Base-by-base conservation (phyloP, 2,329 filamentous ascomycete species). In the Graphilbum fragrans region DNA sequence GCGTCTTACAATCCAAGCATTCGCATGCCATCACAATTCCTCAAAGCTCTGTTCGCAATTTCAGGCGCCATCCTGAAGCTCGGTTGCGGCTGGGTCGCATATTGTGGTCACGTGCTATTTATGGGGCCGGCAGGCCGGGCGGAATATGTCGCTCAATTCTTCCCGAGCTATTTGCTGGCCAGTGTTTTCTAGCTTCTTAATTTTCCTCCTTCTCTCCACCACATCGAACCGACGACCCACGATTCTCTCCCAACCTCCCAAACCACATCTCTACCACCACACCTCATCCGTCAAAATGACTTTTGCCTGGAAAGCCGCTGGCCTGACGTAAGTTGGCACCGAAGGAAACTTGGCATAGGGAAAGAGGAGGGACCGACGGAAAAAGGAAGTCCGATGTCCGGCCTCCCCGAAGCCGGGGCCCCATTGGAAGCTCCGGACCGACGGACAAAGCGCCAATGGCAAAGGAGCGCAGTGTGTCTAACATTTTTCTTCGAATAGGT, bases 261-360 rank as follows among this genome's bases (percentile, higher is more conserved):
- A 23, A 18, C 21, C 17, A 25, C 12, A 18, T 16, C 3, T 18
- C 9, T n/a, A 8, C 34, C 16, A 40, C 12, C 17, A 19, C 23
- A 11, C 32, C 17, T 23, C 17, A 35, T 31, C 39, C 40, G 37
- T 63, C 77, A 86, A 77, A 71, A 98, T 96, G 92, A 74, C 83
- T 70, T 90, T 88, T 73, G 86, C 88, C 63, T 98, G 90, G 92
- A 96, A 95, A 84, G 79, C 88, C 62, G 86, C 92, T 65, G 92
- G 92, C 69, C 74, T 96, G 63, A 93, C 81, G 88, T 94, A 83
- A 66, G 86, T 74, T 21, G 38, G 9, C 25, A 18, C 4, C 33
- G 32, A 40, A 25, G n/a, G 20, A 10, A 42, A 8, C 21, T 29
- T 16, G 32, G 34, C 31, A 32, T 20, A 4, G 22, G 12, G 19